A percentile compares a stretch with the other conserved stretches of the same genome.
These are phyloP conservation scores for Rhododendron griersonianum DNA, from an alignment of 148 eudicot genomes.

Conservation along the genomic window DNA sequence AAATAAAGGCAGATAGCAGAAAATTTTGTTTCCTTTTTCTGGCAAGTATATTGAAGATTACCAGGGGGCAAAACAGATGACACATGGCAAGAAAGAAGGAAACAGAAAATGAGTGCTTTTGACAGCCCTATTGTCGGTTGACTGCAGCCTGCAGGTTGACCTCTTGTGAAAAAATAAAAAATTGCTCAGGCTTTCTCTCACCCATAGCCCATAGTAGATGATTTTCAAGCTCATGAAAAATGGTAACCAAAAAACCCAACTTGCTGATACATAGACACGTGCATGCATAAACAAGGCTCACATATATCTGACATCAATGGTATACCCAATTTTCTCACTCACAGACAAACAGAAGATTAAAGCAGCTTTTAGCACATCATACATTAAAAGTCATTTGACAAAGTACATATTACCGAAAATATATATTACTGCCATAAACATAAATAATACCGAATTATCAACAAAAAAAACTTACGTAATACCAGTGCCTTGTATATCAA, in stretches of 20 bases:
- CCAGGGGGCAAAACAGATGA: constrained; percentile 4
- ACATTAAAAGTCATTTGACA: not conserved
- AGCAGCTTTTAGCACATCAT: not conserved
- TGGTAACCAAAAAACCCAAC: not conserved
- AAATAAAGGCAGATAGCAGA: not conserved
- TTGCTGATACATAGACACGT: not conserved
- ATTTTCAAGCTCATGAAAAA: not conserved
- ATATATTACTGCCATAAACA: not conserved
- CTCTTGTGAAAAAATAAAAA: not conserved
- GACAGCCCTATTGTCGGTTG: not conserved
- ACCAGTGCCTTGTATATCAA: constrained; percentile 63
- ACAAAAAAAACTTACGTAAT: constrained; percentile 10
- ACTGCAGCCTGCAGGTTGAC: not conserved
- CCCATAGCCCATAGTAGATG: not conserved
- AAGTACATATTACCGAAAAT: not conserved
- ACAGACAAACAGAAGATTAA: not conserved
- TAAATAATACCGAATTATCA: constrained; percentile 20
- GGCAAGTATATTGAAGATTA: not conserved
- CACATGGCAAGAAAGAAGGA: not conserved
- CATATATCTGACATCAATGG: not conserved
- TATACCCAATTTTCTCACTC: not conserved
- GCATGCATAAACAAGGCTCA: not conserved
- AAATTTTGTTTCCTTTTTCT: not conserved
- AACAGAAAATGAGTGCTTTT: not conserved
- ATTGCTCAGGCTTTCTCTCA: not conserved